These are phyloP conservation scores for Colletotrichum echinochloae DNA, from an alignment of 2,329 filamentous ascomycete genomes.

Conservation along the genomic window DNA sequence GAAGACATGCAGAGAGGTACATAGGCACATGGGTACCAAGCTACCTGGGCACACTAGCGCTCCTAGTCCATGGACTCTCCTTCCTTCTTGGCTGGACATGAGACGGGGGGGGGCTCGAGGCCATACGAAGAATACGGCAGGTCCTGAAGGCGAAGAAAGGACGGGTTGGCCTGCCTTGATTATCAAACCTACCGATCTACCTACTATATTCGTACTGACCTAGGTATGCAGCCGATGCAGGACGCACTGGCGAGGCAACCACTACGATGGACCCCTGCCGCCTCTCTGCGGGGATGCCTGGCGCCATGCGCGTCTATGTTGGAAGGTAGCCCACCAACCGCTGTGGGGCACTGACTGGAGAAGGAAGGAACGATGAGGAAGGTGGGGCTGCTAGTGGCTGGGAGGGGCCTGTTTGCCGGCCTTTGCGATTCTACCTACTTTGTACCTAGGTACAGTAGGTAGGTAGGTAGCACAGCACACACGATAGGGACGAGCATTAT, in stretches of 20 bases:
- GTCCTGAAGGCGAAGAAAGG: no score
- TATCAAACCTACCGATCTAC: no score
- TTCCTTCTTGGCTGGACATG: conserved; percentile 15
- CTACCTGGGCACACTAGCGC: no score
- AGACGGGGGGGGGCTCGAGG: conserved; percentile 29
- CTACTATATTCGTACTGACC: no score
- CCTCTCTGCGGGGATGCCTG: conserved; percentile 34
- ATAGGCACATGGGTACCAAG: no score
- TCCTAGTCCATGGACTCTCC: neutral
- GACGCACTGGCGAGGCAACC: conserved; percentile 10
- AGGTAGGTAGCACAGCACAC: no score
- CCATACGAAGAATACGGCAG: conserved; percentile 19
- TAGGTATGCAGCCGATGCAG: neutral
- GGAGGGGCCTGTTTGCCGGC: conserved; percentile 32
- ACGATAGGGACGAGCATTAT: no score
- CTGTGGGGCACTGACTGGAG: neutral
- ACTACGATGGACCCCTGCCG: conserved; percentile 8
- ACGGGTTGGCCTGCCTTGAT: no score
- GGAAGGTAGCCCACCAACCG: conserved; percentile 23
- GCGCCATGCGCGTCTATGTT: conserved; percentile 39
- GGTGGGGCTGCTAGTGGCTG: conserved; percentile 34
- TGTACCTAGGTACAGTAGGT: no score
- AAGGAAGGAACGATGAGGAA: conserved; percentile 2
- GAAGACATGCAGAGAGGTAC: no score
- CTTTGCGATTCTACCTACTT: no score